phyloP scores from a whole-genome alignment of 768 basidiomycete genomes.

The Boletus reticuloceps region DNA sequence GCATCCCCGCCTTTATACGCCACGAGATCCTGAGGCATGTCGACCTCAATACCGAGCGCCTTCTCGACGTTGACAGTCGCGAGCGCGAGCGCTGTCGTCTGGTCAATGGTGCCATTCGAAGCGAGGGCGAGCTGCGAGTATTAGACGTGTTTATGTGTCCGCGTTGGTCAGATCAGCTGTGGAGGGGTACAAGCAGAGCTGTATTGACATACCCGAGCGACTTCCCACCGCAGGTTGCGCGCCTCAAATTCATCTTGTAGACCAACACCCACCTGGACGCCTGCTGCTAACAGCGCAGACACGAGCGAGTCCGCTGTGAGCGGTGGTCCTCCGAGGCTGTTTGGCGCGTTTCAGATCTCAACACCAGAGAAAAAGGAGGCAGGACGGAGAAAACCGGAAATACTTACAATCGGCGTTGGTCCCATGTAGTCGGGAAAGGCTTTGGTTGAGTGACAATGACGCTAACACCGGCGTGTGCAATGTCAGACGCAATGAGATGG shows the following conservation, averaged over 20 bases:
- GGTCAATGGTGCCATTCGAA: conserved; percentile 37
- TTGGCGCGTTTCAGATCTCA: neutral
- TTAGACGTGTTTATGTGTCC: too few species aligned
- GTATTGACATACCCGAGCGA: conserved; percentile 34
- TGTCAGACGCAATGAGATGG: conserved; percentile 64
- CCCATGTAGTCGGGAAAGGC: conserved; percentile 66
- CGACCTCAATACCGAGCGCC: conserved; percentile 35
- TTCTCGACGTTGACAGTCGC: conserved; percentile 42
- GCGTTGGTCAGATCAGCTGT: too few species aligned
- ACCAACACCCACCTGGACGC: conserved; percentile 65
- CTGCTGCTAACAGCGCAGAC: conserved; percentile 50
- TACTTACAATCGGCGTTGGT: conserved; percentile 57
- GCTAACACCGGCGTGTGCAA: conserved; percentile 62
- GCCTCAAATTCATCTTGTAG: conserved; percentile 33
- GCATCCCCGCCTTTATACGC: conserved; percentile 38
- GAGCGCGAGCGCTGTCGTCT: conserved; percentile 35
- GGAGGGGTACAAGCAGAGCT: neutral
- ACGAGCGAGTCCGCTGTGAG: conserved; percentile 54
- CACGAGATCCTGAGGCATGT: conserved; percentile 36
- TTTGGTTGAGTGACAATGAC: conserved; percentile 67
- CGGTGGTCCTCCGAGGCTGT: conserved; percentile 68
- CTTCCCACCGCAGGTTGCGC: conserved; percentile 36
- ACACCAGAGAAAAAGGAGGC: neutral
- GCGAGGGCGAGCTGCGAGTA: conserved; percentile 37
- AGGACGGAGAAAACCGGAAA: neutral